Evolutionary conservation across 2,329 filamentous ascomycete genomes (phyloP).

Genomic region (Setomelanomma holmii): DNA sequence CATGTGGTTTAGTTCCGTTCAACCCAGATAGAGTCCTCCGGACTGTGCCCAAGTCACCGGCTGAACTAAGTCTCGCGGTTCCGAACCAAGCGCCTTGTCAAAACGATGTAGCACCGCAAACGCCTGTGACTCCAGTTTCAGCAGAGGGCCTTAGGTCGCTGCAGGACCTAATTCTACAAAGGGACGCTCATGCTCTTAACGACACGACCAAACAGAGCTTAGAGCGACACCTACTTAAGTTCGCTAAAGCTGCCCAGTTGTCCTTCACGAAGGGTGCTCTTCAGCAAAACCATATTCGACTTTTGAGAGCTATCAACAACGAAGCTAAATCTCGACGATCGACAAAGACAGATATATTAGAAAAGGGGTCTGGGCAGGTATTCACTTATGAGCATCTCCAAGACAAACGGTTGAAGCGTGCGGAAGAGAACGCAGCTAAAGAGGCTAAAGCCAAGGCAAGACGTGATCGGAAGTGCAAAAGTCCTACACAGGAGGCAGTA

Average conservation of each 20-base stretch:
- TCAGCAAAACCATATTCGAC: slow-evolving; percentile 26
- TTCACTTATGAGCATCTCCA: slow-evolving; percentile 32
- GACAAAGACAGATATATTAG: slow-evolving; percentile 30
- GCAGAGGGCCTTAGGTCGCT: no score
- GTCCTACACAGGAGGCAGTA: slow-evolving; percentile 9
- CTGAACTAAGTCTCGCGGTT: no score
- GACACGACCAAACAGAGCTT: slow-evolving; percentile 24
- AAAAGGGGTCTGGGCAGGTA: slow-evolving; percentile 21
- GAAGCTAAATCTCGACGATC: slow-evolving; percentile 32
- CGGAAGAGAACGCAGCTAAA: slow-evolving; percentile 26
- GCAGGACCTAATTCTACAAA: slow-evolving; percentile 18
- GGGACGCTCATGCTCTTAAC: slow-evolving; percentile 25
- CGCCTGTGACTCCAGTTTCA: no score
- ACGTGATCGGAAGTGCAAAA: slow-evolving; percentile 5
- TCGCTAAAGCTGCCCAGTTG: slow-evolving; percentile 28
- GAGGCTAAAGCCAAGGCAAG: slow-evolving; percentile 9
- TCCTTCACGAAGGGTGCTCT: slow-evolving; percentile 33
- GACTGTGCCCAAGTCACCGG: no score
- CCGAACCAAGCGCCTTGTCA: no score
- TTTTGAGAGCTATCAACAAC: slow-evolving; percentile 38
- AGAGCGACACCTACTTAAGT: slow-evolving; percentile 12
- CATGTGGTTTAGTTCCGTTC: no score
- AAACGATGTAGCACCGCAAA: no score
- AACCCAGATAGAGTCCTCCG: no score
- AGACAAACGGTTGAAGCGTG: slow-evolving; percentile 27